phyloP scores from a whole-genome alignment of 352 stramenopile species.

The Chrysophaeum taylorii region DNA sequence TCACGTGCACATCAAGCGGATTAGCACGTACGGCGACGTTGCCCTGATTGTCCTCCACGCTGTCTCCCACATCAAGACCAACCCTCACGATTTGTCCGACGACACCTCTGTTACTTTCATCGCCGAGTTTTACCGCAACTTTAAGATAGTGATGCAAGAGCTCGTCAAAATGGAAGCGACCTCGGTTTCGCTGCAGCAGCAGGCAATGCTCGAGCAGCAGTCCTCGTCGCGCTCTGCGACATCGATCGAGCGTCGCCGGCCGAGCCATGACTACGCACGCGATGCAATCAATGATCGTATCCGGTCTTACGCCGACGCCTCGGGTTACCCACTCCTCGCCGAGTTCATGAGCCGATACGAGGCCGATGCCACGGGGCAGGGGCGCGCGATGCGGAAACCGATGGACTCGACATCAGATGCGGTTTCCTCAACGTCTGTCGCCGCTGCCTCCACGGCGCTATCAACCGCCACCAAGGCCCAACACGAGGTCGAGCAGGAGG shows the following conservation, averaged over 20 bases:
- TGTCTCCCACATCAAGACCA: slow-evolving; percentile 31
- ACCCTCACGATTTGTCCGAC: slow-evolving; percentile 20
- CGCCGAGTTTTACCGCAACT: slow-evolving; percentile 29
- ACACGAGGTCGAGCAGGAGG: too few relatives aligned
- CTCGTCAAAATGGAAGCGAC: slow-evolving; percentile 22
- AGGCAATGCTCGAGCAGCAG: too few relatives aligned
- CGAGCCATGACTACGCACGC: background rate
- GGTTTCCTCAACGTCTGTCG: too few relatives aligned
- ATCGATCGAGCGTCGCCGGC: background rate
- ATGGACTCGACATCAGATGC: too few relatives aligned
- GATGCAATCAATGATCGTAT: background rate
- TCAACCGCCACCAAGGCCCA: too few relatives aligned
- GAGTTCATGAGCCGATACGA: background rate
- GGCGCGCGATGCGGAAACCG: too few relatives aligned
- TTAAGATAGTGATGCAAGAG: slow-evolving; percentile 27
- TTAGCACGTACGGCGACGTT: slow-evolving; percentile 25
- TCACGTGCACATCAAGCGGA: slow-evolving; percentile 23
- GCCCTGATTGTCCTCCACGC: slow-evolving; percentile 27
- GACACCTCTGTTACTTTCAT: slow-evolving; percentile 21
- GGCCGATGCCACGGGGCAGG: too few relatives aligned
- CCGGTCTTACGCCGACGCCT: background rate
- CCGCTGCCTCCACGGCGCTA: too few relatives aligned
- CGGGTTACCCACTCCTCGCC: background rate
- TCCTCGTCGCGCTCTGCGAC: background rate
- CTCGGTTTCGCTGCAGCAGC: background rate